Evolutionary conservation across 805 yeast species (phyloP), one percentile per base, ranked within the genome.

Genomic region (Ogataea trehalophila): DNA sequence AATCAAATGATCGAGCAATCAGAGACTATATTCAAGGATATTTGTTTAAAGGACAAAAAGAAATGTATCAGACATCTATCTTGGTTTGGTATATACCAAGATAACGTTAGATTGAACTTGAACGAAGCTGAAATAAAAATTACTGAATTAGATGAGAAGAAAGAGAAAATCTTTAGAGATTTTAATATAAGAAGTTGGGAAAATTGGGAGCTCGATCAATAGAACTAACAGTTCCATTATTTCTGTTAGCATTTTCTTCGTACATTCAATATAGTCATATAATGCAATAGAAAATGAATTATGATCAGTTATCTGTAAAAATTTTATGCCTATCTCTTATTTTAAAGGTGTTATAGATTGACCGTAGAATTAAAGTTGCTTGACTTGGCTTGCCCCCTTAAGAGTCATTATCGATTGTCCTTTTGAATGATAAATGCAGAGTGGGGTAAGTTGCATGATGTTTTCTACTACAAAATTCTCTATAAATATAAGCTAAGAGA

Each of bases 41-140:
- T 77, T 1, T 83, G 88, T 55, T 57, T 80, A 6, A 60, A 67
- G 9, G 87, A 82, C 42, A 75, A 75, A 50, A 70, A 74, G 45
- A 81, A 79, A 53, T 83, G 89, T 59, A 58, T 59, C 3, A 73
- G 76, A 41, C 89, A 83, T 52, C 47, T 59, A 22, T 58, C 62
- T 1, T 68, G 71, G 71, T 58, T 53, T 45, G 49, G 56, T 14
- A 66, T 71, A 36, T 50, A 62, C 15, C 52, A 52, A 42, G 69
- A 66, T 41, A 71, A 70, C 41, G 63, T 76, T 31, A 69, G 68
- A 34, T 39, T 60, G 26, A 63, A 66, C 17, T 41, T 71, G n/a
- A 62, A 59, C 5, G 62, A 58, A 16, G 44, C 67, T 7, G 60
- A 59, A 5, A 42, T 48, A 5, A 48, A 57, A 22, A 43, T 58